Percentiles rank a stretch among this genome's conserved stretches.
Conservation (phyloP, 2,329 filamentous ascomycete species). For the Diaporthe australafricana region DNA sequence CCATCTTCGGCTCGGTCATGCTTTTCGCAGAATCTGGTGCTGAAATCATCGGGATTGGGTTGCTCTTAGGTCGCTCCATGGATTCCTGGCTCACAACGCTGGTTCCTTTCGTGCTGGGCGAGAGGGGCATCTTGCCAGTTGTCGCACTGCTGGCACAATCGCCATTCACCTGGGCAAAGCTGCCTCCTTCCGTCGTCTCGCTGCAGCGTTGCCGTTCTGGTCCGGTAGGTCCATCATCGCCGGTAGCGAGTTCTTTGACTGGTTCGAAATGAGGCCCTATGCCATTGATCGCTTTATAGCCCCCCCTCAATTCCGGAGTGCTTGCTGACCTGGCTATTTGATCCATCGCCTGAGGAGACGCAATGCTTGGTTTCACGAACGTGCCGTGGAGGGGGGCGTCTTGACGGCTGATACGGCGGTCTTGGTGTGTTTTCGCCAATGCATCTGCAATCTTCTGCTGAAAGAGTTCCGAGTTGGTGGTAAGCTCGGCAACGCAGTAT, state of each 20-base stretch:
- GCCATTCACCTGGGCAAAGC: slow-evolving; percentile 62
- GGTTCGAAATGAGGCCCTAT: slow-evolving; percentile 57
- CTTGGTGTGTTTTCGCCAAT: slow-evolving; percentile 61
- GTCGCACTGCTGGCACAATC: slow-evolving; percentile 75
- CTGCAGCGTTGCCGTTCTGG: slow-evolving; percentile 65
- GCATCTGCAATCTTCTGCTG: slow-evolving; percentile 74
- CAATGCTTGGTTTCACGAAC: neutral
- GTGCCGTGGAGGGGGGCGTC: slow-evolving; percentile 2
- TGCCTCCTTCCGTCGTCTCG: slow-evolving; percentile 71
- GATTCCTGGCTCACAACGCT: slow-evolving; percentile 73
- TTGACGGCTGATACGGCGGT: slow-evolving; percentile 44
- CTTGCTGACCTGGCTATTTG: slow-evolving; percentile 46
- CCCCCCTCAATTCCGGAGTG: slow-evolving; percentile 47
- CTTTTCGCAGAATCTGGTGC: slow-evolving; percentile 44
- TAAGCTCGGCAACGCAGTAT: slow-evolving; percentile 86
- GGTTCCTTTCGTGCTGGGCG: slow-evolving; percentile 74
- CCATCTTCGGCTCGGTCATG: slow-evolving; percentile 42
- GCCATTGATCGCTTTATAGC: slow-evolving; percentile 58
- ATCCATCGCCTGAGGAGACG: slow-evolving; percentile 35
- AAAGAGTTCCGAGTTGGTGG: slow-evolving; percentile 81
- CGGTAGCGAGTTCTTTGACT: slow-evolving; percentile 59
- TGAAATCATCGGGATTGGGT: slow-evolving; percentile 51
- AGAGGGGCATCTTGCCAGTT: slow-evolving; percentile 72
- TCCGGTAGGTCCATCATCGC: slow-evolving; percentile 55
- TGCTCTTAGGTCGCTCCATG: slow-evolving; percentile 59